Base-by-base conservation (phyloP, 2,329 filamentous ascomycete species). In the Incumbomyces lentus region DNA sequence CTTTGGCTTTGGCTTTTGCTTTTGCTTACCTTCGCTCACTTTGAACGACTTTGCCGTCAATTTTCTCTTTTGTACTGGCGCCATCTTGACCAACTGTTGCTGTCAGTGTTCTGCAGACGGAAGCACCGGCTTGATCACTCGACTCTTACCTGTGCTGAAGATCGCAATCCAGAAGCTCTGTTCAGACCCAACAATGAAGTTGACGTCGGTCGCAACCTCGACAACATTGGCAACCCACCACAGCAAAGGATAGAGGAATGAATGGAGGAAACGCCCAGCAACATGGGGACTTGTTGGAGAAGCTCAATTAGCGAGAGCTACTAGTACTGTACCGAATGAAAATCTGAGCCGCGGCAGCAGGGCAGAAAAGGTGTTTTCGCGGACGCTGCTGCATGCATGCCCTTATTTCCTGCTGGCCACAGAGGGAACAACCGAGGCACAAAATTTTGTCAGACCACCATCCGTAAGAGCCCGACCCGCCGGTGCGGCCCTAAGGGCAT, bases 11-110 rank as follows among this genome's bases (percentile, higher is more conserved):
- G n/a, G n/a, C 4, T 32, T 17, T 5, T n/a, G 22, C n/a, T n/a
- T 19, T 26, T 39, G 59, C 63, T 57, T 55, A 71, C 68, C 68
- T 60, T 70, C 66, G 22, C 67, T 65, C 47, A 69, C 49, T 50
- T 51, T 47, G 41, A 55, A 55, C 22, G 54, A 49, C 37, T 47
- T 46, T 22, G 32, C 62, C 17, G 67, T 68, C 39, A 67, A 71
- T 52, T 68, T 65, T 54, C 67, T 62, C 44, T 54, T 56, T 32
- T 53, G 52, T 44, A 50, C 46, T 19, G 56, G 53, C 40, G 55
- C 57, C 57, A 59, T 59, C 29, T 49, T 46, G 45, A 56, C 47
- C 26, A 52, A 29, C 57, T 59, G 44, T 7, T 32, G 7, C 14
- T 31, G 40, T 44, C 31, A 44, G 30, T 16, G 26, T 17, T 3